Base-by-base conservation (phyloP, 225 moss, liverwort and hornwort genomes). In the Takakia lepidozioides region DNA sequence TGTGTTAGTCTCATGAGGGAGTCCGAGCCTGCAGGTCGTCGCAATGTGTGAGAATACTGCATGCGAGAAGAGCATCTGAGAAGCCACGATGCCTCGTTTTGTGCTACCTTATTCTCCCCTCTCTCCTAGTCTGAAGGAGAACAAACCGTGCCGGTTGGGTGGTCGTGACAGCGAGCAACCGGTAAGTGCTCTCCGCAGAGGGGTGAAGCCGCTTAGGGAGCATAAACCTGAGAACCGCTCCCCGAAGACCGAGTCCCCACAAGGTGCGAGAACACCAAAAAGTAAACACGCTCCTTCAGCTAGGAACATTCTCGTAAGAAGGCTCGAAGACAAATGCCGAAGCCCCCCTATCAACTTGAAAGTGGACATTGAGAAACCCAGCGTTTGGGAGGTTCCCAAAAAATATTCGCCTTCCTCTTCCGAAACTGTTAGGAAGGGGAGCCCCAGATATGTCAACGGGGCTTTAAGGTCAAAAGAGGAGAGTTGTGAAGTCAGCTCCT, bases 161-260 rank as follows among this genome's bases (percentile, higher is more conserved):
- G 32, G 7, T 7, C 7, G 11, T 32, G 11, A 32, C 32, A 11
- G 32, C 32, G 7, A 6, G 8, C 8, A 6, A 32, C 62, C 69
- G n/a, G 65, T 55, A 11, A 38, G 52, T 23, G 58, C 69, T 7
- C 49, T 61, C 38, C 69, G 69, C 48, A 57, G 74, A 34, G 35
- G 38, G 22, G 69, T 73, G 29, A 69, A 78, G 59, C 78, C 78
- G 8, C 62, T 78, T 19, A 73, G 73, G 8, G 73, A 78, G 45
- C 56, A 69, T 50, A 78, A 78, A 55, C 52, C 69, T 0, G 62
- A 59, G 18, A 78, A 56, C 49, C 58, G 54, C 44, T 78, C 78
- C 11, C 69, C 78, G 2, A 58, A 61, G 13, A 14, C 66, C 13
- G 65, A 46, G 18, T 58, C 52, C 17, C 6, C 36, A 0, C 66